A percentile compares a stretch with the other conserved stretches of the same genome.
phyloP scores from a whole-genome alignment of 306 rosid genomes.

The Vigna nakashimae region DNA sequence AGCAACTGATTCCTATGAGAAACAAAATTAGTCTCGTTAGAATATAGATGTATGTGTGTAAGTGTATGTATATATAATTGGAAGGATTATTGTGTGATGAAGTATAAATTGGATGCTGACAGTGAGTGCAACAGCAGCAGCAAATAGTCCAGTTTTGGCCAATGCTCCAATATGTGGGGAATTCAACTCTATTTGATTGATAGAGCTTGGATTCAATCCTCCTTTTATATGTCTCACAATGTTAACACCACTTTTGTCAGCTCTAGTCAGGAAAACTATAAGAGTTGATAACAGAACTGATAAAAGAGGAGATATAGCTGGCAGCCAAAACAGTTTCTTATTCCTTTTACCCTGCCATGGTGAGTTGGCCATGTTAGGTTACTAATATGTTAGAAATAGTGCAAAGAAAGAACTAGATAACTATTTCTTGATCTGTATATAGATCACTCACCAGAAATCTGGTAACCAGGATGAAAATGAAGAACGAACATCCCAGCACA shows the following conservation, averaged over 20 bases:
- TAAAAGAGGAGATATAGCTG: conserved; percentile 68
- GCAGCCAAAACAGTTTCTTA: conserved; percentile 67
- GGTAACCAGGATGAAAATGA: conserved; percentile 57
- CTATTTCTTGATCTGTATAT: too few relatives aligned
- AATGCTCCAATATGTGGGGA: conserved; percentile 54
- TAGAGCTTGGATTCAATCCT: not conserved
- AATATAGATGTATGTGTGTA: not conserved
- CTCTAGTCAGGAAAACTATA: conserved; percentile 53
- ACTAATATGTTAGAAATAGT: not conserved
- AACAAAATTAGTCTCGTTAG: not conserved
- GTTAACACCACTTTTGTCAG: conserved; percentile 1
- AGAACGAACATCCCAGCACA: conserved; percentile 66
- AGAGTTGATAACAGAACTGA: conserved; percentile 41
- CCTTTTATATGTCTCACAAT: conserved; percentile 7
- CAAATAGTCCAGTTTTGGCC: conserved; percentile 60
- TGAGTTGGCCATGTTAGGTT: not conserved
- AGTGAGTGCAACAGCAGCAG: conserved; percentile 68
- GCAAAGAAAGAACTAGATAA: not conserved
- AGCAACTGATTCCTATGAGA: not conserved
- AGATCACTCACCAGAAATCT: conserved; percentile 59
- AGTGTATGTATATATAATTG: not conserved
- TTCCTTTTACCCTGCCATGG: conserved; percentile 63
- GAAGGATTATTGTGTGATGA: not conserved
- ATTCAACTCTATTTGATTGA: not conserved
- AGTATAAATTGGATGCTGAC: conserved; percentile 40